Base-by-base conservation (phyloP, 169 alveolate species). In the Sarcocystis neurona region DNA sequence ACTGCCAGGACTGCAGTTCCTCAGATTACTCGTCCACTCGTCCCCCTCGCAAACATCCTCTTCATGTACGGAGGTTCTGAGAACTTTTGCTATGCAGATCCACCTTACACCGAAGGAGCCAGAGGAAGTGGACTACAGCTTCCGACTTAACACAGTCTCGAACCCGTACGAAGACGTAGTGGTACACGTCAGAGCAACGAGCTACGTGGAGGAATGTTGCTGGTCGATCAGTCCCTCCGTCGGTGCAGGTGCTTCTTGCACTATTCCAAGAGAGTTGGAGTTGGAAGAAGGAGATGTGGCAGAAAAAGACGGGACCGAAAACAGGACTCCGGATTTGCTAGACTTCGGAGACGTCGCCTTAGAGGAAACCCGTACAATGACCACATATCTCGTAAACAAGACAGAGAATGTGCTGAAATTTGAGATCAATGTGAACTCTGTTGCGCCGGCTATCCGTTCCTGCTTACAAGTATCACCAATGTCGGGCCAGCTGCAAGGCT, bases 111-210 rank as follows among this genome's bases (percentile, higher is more conserved):
- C 91, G 18, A 58, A 37, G 63, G 37, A 74, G 37, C 91, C 91
- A 3, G 91, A 84, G 15, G 91, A 88, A 30, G 41, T 77, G 70
- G 91, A 88, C 58, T 53, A 77, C 74, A 34, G 43, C 6, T 85
- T 92, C 50, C 90, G 92, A 48, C 72, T 90, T 39, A 60, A 79
- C 82, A 92, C 95, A 4, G 47, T 88, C 32, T 89, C 91, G 53
- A 92, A 92, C 72, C 92, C 95, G 20, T 92, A 80, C 74, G 95
- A 92, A 87, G 93, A 88, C 74, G 58, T 79, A 32, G 79, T 66
- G 32, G 34, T 85, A n/a, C 79, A 37, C 0, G 23, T 86, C 30
- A 70, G 27, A 10, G 92, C 90, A 0, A 72, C 82, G 10, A 39
- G 82, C 82, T 37, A 72, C 34, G 3, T 72, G 6, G 82, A 72